Base-by-base conservation (phyloP, 2,329 filamentous ascomycete species). In the Sordariomycetes sp. region DNA sequence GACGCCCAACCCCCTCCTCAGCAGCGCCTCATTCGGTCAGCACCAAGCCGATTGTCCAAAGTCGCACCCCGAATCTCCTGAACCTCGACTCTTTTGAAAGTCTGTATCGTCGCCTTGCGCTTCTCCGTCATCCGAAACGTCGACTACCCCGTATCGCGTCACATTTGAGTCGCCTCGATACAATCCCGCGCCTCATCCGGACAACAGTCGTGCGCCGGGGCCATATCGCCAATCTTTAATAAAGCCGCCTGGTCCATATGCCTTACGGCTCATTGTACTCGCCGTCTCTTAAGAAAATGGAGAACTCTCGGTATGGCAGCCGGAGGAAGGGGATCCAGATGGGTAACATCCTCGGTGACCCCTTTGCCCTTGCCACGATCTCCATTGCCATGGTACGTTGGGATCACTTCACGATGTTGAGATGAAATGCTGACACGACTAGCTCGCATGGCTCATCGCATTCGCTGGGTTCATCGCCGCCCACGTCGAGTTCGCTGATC, bases 371-470 rank as follows among this genome's bases (percentile, higher is more conserved):
- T 40, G 87, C 88, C 36, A 96, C 92, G 23, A 77, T 94, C 43
- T 95, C 90, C 38, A 95, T 96, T 58, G 77, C 83, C 42, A 70
- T 85, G 54, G 90, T 95, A 76, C 59, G 86, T 74, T 21, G 27
- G 31, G 34, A 20, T 21, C 27, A n/a, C 33, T 14, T 29, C 17
- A 25, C 9, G 32, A 21, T 21, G 25, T 12, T 18, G 19, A 32
- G 25, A 12, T 11, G n/a, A 19, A 33, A 33, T 29, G 38, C 46
- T 50, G 21, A 23, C n/a, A 19, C 29, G 17, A 42, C 6, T 55
- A 96, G 90, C 79, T 94, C 43, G 90, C 88, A 39, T 98, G 92
- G 92, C 60, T 94, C 46, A 94, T 98, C 51, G 78, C 86, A 30
- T 93, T 96, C 57, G 74, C 96, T 50, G 72, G 80, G 42, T 90